A percentile compares a stretch with the other conserved stretches of the same genome.
phyloP scores from a whole-genome alignment of 495 filamentous ascomycete genomes.

The Talaromyces wortmannii region DNA sequence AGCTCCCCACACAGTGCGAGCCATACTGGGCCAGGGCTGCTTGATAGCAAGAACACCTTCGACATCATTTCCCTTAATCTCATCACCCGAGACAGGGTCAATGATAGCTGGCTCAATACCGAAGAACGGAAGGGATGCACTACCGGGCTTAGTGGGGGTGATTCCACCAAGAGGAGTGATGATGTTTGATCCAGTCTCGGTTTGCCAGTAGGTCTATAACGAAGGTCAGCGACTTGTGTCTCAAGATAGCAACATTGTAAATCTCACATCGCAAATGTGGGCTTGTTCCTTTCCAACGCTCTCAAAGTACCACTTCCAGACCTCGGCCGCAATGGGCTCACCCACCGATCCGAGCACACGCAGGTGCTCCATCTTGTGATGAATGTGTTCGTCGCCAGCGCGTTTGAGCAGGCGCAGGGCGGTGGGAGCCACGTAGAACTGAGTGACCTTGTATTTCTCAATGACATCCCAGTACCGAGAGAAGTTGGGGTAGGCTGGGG shows the following conservation, averaged over 20 bases:
- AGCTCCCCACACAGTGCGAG: constrained; percentile 94
- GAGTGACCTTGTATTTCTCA: constrained; percentile 87
- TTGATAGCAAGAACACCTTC: constrained; percentile 98
- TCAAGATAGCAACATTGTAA: constrained; percentile 5
- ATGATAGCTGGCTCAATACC: constrained; percentile 98
- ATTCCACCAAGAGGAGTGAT: constrained; percentile 51
- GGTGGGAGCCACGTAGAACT: constrained; percentile 98
- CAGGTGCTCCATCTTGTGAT: constrained; percentile 80
- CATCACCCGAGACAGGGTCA: constrained; percentile 90
- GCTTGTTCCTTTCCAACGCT: constrained; percentile 89
- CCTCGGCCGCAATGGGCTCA: constrained; percentile 95
- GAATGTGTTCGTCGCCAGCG: constrained; percentile 86
- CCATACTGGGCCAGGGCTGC: constrained; percentile 98
- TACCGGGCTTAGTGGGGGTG: constrained; percentile 51
- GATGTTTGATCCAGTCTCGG: constrained; percentile 94
- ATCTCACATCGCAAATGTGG: constrained; percentile 88
- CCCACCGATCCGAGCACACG: constrained; percentile 94
- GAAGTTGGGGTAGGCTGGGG: constrained; percentile 95
- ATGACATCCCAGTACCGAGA: constrained; percentile 99
- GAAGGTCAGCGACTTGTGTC: constrained; percentile 2
- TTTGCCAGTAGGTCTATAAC: constrained; percentile 97
- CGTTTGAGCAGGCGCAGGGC: constrained; percentile 90
- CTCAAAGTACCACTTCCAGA: constrained; percentile 99
- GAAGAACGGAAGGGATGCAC: constrained; percentile 71
- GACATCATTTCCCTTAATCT: constrained; percentile 93